Evolutionary conservation across 805 yeast species (phyloP), one percentile per base, ranked within the genome.

Genomic region (Vanderwaltozyma verrucispora): DNA sequence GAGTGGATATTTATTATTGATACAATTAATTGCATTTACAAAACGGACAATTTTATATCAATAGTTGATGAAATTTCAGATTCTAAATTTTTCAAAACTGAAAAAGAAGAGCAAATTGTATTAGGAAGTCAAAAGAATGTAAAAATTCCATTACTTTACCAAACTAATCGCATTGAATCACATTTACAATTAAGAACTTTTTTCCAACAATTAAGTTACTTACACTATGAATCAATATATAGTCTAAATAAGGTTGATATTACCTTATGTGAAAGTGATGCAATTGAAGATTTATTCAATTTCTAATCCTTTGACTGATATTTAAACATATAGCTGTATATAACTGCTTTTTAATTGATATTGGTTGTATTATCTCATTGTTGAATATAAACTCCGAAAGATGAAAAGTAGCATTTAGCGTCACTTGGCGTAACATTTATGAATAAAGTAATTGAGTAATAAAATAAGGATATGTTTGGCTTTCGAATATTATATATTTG

Each of bases 1-100:
- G 92, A 86, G 50, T 89, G 97, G 97, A 63, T 92, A 2, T 92
- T 86, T 52, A 72, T 89, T 10, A 69, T 77, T 20, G 85, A 81
- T 48, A 76, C 74, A 14, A 67, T 76, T 14, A 79, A 76, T 41
- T 75, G 80, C 15, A 67, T 72, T 23, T 69, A 66, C 47, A 66
- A 68, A 41, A 60, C 53, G 4, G 49, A 51, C 21, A 50, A 59
- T 8, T 57, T 43, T 33, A 45, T 59, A 30, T 44, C 60, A 0
- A 48, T 76, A 12, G 59, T 75, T 18, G 87, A 80, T 41, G 56
- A 62, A 41, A 56, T 73, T 9, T 57, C 68, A 4, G 55, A 50
- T 28, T 48, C 50, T 40, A 62, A 56, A 38, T 65, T 65, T n/a
- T 63, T 68, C 9, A 44, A 46, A 13, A 53, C 53, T 18, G 60